These are phyloP conservation scores for Dothideomycetes sp. DNA, from an alignment of 2,329 filamentous ascomycete genomes.

Conservation along the genomic window DNA sequence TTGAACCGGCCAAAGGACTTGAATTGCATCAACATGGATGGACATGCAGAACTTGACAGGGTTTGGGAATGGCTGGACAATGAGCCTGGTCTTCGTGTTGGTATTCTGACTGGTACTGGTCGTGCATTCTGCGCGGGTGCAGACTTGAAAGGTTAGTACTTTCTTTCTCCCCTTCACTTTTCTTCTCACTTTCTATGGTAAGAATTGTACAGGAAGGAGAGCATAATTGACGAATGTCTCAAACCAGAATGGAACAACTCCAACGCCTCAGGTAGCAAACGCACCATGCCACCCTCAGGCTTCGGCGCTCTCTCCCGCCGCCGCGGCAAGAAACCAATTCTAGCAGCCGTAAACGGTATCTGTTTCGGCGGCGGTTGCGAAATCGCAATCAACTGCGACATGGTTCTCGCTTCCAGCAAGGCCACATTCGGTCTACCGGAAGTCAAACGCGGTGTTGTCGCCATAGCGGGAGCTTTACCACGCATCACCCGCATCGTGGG, in stretches of 20 bases:
- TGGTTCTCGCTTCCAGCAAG: slow-evolving; percentile 52
- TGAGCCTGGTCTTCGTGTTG: slow-evolving; percentile 24
- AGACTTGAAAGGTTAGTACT: slow-evolving; percentile 26
- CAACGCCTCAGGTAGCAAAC: slow-evolving; percentile 20
- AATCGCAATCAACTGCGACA: slow-evolving; percentile 64
- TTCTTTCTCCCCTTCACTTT: not conserved
- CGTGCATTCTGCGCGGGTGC: slow-evolving; percentile 30
- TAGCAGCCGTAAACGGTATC: slow-evolving; percentile 67
- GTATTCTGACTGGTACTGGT: slow-evolving; percentile 28
- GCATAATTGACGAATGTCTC: too few species aligned
- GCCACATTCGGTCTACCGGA: slow-evolving; percentile 64
- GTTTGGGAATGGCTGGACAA: slow-evolving; percentile 27
- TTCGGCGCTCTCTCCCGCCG: slow-evolving; percentile 61
- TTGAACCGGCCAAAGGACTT: slow-evolving; percentile 28
- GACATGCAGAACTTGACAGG: slow-evolving; percentile 24
- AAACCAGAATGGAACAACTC: slow-evolving; percentile 26
- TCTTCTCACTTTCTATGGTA: not conserved
- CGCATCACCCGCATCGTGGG: slow-evolving; percentile 58
- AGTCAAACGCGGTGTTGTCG: slow-evolving; percentile 60
- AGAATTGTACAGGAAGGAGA: too few species aligned
- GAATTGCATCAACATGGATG: slow-evolving; percentile 28
- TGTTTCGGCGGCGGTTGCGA: slow-evolving; percentile 70
- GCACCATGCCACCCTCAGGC: slow-evolving; percentile 35
- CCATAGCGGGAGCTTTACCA: slow-evolving; percentile 61
- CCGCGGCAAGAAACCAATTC: slow-evolving; percentile 61